Evolutionary conservation across 164 flowering plant genomes (phyloP), one percentile per base, ranked within the genome.

Genomic region (Vitis rupestris): DNA sequence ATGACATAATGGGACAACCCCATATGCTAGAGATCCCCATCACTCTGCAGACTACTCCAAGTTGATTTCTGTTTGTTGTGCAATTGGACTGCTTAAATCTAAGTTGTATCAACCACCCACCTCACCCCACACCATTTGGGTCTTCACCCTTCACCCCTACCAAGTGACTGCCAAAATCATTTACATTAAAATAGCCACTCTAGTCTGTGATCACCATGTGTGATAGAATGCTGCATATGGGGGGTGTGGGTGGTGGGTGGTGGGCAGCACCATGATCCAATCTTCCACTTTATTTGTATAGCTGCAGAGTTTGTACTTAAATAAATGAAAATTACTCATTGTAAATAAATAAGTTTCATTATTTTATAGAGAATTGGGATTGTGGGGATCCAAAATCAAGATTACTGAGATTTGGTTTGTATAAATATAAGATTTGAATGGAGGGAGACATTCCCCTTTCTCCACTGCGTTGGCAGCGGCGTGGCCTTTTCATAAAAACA

Each of bases 1-100:
- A 75, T 80, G 82, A 75, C 77, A 63, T 50, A 72, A 68, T 73
- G 70, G 67, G 74, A 80, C 83, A 37, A 83, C 23, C 78, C 82
- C 86, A 80, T 78, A 83, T 83, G 84, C 66, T 49, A 62, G 61
- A 66, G 64, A 68, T 59, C 70, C 7, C 68, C 72, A 73, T 62
- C 54, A 55, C n/a, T 61, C 61, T 61, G 30, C 72, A 47, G 27
- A 62, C 55, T 30, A 31, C 73, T 30, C 50, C 73, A 67, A 70
- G 63, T 67, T 70, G 68, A 59, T 55, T 15, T 37, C 55, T 9
- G 50, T 37, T 14, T 19, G 60, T 31, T 14, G 56, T 70, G 54
- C n/a, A 23, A 61, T 68, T 66, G 64, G 61, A 73, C 10, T 19
- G 50, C 48, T 37, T 58, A 53, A 47, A 51, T 15, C 10, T 53